Base-by-base conservation (phyloP, 2,329 filamentous ascomycete genomes). In the Lachnum nothofagi region DNA sequence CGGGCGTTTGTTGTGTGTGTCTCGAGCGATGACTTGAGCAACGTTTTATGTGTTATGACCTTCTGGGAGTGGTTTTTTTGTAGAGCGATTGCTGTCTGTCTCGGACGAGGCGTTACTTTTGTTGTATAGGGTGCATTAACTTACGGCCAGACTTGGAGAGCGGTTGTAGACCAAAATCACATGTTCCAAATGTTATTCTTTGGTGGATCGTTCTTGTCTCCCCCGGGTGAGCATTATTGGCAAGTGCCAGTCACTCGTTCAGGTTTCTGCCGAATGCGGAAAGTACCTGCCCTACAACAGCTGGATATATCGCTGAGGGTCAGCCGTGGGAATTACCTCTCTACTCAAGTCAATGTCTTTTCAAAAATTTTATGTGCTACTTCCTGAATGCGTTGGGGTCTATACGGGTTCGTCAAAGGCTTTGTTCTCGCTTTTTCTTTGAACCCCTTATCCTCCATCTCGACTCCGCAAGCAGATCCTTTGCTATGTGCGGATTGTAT, bases 41-140 rank as follows among this genome's bases (percentile, higher is more conserved):
- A 35, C 8, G 14, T n/a, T 45, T 45, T 17, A 41, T 47, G 37
- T 42, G 24, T 47, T 47, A 47, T 42, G 44, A 47, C 31, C 25
- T 46, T 34, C 27, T 17, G 9, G 19, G 44, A 27, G 10, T 20
- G 35, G 37, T 3, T 7, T 16, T 41, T 4, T 33, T 10, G 24
- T 19, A 22, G 10, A 22, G 23, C 24, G 19, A 29, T 29, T 27
- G 7, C n/a, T 24, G 6, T 31, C 34, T 31, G 23, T 41, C 23
- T 34, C 5, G 16, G 27, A 41, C 33, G 43, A 39, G 33, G 43
- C 43, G 43, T 45, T 45, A 14, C 37, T 39, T 39, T 39, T n/a
- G 12, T 22, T 37, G 17, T 19, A 39, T 7, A 16, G 33, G 19
- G 33, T 9, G 19, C 19, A 17, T 37, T 29, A 12, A 9, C 16